Evolutionary conservation across 2,329 filamentous ascomycete species (phyloP).

Genomic region (Pseudopithomyces maydicus): DNA sequence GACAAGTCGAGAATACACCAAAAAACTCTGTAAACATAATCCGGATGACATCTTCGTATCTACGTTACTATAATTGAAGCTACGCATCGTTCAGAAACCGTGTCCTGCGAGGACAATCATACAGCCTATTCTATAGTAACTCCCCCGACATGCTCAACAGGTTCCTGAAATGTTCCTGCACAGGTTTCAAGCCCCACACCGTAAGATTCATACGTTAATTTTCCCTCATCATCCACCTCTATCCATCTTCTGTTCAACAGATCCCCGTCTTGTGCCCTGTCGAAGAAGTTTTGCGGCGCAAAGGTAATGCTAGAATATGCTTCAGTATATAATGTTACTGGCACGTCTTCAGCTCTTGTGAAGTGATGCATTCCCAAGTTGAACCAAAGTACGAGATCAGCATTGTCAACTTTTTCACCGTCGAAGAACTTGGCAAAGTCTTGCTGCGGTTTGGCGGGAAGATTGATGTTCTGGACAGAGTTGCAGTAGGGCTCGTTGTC

Average conservation of each 20-base stretch:
- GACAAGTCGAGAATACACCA: no score
- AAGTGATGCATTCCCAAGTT: slow-evolving; percentile 57
- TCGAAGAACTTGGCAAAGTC: slow-evolving; percentile 57
- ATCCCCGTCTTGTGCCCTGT: slow-evolving; percentile 26
- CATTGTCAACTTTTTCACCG: slow-evolving; percentile 46
- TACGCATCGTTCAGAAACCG: no score
- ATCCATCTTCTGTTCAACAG: slow-evolving; percentile 25
- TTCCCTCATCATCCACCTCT: slow-evolving; percentile 16
- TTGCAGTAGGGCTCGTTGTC: slow-evolving; percentile 51
- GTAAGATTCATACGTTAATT: slow-evolving; percentile 23
- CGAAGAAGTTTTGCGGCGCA: slow-evolving; percentile 29
- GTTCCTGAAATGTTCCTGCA: slow-evolving; percentile 16
- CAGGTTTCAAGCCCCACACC: slow-evolving; percentile 21
- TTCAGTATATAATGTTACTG: slow-evolving; percentile 24
- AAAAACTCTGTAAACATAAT: no score
- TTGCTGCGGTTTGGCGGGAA: slow-evolving; percentile 49
- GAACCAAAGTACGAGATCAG: slow-evolving; percentile 51
- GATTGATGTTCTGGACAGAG: slow-evolving; percentile 42
- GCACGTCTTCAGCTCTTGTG: slow-evolving; percentile 16
- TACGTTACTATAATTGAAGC: no score
- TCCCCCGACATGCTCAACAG: slow-evolving; percentile 13
- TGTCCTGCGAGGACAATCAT: not conserved
- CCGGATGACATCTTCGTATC: no score
- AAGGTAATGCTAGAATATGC: slow-evolving; percentile 26
- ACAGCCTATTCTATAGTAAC: not conserved